Evolutionary conservation across 2,329 filamentous ascomycete genomes (phyloP).

Genomic region (Zymoseptoria brevis): DNA sequence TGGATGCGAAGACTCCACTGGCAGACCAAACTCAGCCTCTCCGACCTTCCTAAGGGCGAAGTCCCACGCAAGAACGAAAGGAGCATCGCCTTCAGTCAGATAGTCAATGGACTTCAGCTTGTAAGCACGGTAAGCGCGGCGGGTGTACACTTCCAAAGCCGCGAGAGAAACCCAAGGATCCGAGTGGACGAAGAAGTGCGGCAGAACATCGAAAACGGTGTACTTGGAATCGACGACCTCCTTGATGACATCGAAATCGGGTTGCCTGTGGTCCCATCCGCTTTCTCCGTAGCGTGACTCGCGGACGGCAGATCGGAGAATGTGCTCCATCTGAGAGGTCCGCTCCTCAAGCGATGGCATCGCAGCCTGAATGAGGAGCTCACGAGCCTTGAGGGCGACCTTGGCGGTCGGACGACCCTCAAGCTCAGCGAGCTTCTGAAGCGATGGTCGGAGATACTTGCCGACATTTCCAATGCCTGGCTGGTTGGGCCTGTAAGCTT

Average conservation of each 20-base stretch:
- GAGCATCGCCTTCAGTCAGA: constrained; percentile 65
- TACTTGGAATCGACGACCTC: constrained; percentile 98
- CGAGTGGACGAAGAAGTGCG: constrained; percentile 88
- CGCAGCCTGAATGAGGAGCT: constrained; percentile 94
- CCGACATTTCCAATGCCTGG: constrained; percentile 79
- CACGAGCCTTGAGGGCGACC: constrained; percentile 92
- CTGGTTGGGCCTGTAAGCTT: constrained; percentile 91
- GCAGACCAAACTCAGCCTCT: constrained; percentile 79
- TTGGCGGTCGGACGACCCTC: constrained; percentile 82
- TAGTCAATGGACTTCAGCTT: constrained; percentile 84
- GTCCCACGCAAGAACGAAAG: constrained; percentile 85
- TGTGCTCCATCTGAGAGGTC: constrained; percentile 95
- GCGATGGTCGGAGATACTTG: constrained; percentile 74
- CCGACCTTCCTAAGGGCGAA: constrained; percentile 91
- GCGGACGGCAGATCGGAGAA: constrained; percentile 86
- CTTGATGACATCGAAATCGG: constrained; percentile 82
- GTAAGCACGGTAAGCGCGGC: constrained; percentile 94
- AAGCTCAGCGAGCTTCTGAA: constrained; percentile 83
- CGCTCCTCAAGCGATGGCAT: constrained; percentile 94
- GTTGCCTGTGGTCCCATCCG: constrained; percentile 92
- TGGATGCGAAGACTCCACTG: constrained; percentile 69
- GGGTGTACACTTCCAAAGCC: constrained; percentile 90
- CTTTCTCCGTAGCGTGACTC: constrained; percentile 97
- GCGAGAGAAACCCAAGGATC: constrained; percentile 92
- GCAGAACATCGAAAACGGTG: constrained; percentile 93